Conservation (phyloP, 176 grass and related monocot genomes). For the Rhipidocladum racemiflorum region DNA sequence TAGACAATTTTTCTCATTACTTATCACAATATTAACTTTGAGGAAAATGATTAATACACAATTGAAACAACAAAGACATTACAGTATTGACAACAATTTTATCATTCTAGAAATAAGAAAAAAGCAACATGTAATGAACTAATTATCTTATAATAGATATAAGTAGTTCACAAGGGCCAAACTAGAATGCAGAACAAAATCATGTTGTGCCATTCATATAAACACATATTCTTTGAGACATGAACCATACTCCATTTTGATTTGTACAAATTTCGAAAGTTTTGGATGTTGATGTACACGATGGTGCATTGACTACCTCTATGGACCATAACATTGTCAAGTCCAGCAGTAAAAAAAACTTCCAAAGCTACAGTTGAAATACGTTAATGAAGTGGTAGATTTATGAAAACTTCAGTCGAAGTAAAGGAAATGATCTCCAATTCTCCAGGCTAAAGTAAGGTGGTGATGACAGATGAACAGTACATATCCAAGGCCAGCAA, state of each 20-base stretch:
- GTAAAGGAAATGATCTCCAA: neutral
- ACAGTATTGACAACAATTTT: neutral
- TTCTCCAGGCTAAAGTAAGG: neutral
- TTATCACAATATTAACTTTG: neutral
- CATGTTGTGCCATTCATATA: neutral
- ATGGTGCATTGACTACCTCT: neutral
- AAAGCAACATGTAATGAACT: neutral
- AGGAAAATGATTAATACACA: neutral
- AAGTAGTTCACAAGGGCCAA: neutral
- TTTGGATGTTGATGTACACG: neutral
- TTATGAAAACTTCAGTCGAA: neutral
- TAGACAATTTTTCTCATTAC: neutral
- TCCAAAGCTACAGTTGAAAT: neutral
- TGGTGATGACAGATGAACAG: neutral
- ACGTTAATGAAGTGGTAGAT: neutral
- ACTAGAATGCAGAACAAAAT: neutral
- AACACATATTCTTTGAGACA: neutral
- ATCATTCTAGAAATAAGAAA: neutral
- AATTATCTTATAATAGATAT: neutral
- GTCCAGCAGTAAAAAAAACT: neutral
- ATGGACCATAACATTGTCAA: neutral
- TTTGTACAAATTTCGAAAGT: neutral
- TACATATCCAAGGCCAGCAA: neutral
- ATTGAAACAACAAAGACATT: neutral
- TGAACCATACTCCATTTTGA: neutral